phyloP scores from a whole-genome alignment of 768 basidiomycete genomes.

The Boletus rufocinnamomeus region DNA sequence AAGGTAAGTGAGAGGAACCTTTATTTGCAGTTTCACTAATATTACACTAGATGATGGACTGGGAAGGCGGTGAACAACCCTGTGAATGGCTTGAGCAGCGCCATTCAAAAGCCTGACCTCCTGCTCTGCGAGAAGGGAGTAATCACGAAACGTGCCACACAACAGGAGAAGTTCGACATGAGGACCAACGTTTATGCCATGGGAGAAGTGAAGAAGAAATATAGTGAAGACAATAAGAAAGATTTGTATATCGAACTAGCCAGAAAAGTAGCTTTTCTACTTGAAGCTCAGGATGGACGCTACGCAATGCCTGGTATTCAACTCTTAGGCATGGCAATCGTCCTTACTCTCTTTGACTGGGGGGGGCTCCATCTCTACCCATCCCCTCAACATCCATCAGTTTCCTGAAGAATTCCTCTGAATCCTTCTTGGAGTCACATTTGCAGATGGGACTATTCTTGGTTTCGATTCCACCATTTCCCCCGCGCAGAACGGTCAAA shows the following conservation, averaged over 20 bases:
- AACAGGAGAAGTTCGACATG: too few species aligned
- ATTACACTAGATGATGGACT: too few species aligned
- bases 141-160: too few species aligned
- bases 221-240: not conserved
- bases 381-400: conserved; percentile 5
- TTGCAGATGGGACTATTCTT: not conserved
- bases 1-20: too few species aligned
- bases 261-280: not conserved
- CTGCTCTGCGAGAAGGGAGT: too few species aligned
- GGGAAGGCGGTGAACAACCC: too few species aligned
- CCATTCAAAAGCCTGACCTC: too few species aligned
- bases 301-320: not conserved
- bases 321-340: not conserved
- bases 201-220: too few species aligned
- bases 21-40: too few species aligned
- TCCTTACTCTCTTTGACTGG: conserved; percentile 4
- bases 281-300: conserved; percentile 6
- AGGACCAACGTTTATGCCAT: too few species aligned
- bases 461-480: not conserved
- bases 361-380: conserved; percentile 8
- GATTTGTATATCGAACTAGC: conserved; percentile 3
- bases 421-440: not conserved
- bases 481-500: not conserved
- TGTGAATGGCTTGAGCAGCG: too few species aligned
- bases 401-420: conserved; percentile 3